phyloP scores from a whole-genome alignment of 176 grass and related monocot genomes.

The Areca catechu region DNA sequence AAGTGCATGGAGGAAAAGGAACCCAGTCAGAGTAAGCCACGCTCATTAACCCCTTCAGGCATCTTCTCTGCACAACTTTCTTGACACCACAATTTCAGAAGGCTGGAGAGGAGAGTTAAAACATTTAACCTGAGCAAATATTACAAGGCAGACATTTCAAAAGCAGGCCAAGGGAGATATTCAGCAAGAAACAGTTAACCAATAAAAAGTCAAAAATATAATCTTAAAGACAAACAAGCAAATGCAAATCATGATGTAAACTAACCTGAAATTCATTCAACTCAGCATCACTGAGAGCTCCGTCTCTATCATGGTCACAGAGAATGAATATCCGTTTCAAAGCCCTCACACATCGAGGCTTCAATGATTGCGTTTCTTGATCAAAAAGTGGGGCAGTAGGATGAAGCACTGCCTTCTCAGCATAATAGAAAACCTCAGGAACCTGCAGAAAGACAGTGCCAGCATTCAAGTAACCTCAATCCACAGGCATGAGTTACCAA shows the following conservation, averaged over 20 bases:
- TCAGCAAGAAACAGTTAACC: too few relatives aligned
- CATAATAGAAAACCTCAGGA: constrained; percentile 90
- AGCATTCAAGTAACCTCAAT: not conserved
- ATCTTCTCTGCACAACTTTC: constrained; percentile 97
- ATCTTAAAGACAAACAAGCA: not conserved
- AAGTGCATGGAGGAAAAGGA: constrained; percentile 89
- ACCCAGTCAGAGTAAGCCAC: constrained; percentile 84
- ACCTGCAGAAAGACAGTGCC: constrained; percentile 30
- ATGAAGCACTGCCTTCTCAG: constrained; percentile 91
- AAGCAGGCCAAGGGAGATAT: too few relatives aligned
- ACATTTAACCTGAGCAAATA: constrained; percentile 59
- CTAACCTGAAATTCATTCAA: constrained; percentile 93
- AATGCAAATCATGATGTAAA: not conserved
- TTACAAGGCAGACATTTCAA: too few relatives aligned
- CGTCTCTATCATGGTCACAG: constrained; percentile 84
- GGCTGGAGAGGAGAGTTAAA: constrained; percentile 89
- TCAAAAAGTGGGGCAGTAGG: constrained; percentile 92
- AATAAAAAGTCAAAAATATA: too few relatives aligned
- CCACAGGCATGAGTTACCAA: too few relatives aligned
- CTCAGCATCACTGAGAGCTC: constrained; percentile 81
- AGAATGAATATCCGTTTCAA: constrained; percentile 93
- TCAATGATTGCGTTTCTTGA: constrained; percentile 79
- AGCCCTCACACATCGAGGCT: constrained; percentile 86
- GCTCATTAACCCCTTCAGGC: constrained; percentile 80
- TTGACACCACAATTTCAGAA: constrained; percentile 85